phyloP scores from a whole-genome alignment of 2,329 filamentous ascomycete genomes.

The Penicillium sp. region DNA sequence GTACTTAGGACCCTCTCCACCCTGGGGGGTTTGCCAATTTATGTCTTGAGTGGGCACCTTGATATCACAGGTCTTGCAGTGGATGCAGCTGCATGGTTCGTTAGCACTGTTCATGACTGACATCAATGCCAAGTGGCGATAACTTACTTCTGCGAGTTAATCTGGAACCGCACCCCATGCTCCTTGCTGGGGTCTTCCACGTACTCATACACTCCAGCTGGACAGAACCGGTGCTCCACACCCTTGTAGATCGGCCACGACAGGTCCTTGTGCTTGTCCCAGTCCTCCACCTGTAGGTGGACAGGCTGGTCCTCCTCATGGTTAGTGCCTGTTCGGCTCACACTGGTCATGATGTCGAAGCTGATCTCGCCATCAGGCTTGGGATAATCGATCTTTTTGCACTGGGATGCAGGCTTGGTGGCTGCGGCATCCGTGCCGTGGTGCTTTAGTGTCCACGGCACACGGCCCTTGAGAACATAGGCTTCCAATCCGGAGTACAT shows the following conservation, averaged over 20 bases:
- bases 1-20: slow-evolving; percentile 71
- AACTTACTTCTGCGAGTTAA: slow-evolving; percentile 93
- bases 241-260: slow-evolving; percentile 87
- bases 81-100: slow-evolving; percentile 70
- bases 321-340: slow-evolving; percentile 92
- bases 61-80: slow-evolving; percentile 99
- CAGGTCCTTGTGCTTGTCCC: slow-evolving; percentile 79
- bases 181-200: slow-evolving; percentile 85
- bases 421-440: slow-evolving; percentile 69
- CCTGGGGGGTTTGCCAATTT: slow-evolving; percentile 93
- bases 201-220: slow-evolving; percentile 96
- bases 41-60: slow-evolving; percentile 96
- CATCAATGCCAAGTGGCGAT: neutral
- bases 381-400: slow-evolving; percentile 86
- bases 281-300: slow-evolving; percentile 90
- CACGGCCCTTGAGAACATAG: slow-evolving; percentile 75
- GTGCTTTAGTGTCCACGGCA: slow-evolving; percentile 90
- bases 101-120: slow-evolving; percentile 13
- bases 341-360: slow-evolving; percentile 94
- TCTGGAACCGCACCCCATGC: slow-evolving; percentile 90
- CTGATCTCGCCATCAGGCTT: slow-evolving; percentile 94
- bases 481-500: slow-evolving; percentile 91
- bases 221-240: slow-evolving; percentile 93
- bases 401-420: slow-evolving; percentile 75
- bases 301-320: slow-evolving; percentile 98